phyloP scores from a whole-genome alignment of 208 protist species.

The Leishmania arabica region DNA sequence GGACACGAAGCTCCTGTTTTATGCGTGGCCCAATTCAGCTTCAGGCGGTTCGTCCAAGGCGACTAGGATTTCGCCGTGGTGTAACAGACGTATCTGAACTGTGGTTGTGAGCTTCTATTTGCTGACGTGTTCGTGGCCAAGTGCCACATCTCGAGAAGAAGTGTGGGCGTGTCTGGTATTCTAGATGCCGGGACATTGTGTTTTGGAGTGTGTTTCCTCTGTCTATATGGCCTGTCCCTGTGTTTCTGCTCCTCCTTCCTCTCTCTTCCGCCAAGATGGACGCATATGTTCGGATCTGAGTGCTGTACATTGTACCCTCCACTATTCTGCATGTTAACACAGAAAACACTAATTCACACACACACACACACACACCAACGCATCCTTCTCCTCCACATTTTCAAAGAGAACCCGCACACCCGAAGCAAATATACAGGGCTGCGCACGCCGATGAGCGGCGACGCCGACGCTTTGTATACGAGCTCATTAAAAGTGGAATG shows the following conservation, averaged over 20 bases:
- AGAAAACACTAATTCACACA: not conserved
- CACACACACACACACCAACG: not conserved
- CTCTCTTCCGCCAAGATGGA: not conserved
- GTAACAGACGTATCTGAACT: not conserved
- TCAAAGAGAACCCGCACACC: not conserved
- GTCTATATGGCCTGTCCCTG: not conserved
- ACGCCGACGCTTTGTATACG: not conserved
- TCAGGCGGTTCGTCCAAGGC: not conserved
- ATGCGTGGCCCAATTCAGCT: not conserved
- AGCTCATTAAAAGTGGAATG: not conserved
- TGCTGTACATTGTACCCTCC: not conserved
- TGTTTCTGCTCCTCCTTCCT: not conserved
- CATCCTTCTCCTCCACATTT: not conserved
- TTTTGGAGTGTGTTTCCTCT: not conserved
- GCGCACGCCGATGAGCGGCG: not conserved
- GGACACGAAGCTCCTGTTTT: not conserved
- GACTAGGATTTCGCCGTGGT: not conserved
- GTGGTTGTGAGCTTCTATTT: not conserved
- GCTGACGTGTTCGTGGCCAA: too few species aligned
- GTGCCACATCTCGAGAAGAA: not conserved
- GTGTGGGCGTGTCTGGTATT: not conserved
- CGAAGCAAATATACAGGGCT: not conserved
- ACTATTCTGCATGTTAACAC: not conserved
- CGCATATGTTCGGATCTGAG: not conserved
- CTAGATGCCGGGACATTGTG: not conserved